Base-by-base conservation (phyloP, 768 basidiomycete species). In the Suillus occidentalis region DNA sequence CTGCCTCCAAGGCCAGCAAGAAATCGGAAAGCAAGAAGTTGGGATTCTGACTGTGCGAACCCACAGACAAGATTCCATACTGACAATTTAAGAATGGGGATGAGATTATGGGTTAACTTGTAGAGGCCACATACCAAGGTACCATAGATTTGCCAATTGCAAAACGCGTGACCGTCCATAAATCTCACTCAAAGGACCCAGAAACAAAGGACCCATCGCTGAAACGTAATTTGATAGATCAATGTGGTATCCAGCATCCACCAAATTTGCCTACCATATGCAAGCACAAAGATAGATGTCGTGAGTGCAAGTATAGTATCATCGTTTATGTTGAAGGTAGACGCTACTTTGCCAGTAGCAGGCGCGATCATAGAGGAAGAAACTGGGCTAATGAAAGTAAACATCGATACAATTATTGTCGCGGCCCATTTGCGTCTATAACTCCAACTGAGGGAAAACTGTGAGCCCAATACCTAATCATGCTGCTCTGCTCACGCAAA, bases 361-460 rank as follows among this genome's bases (percentile, higher is more conserved):
- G 90, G 90, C 0, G 91, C 87, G 1, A 91, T 77, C 86, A 91
- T 91, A 6, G 90, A 85, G 6, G 91, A 93, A 0, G 90, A 86
- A 0, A 92, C 79, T 0, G 91, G 88, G 6, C 80, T 81, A 40
- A 90, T 88, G 71, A 90, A 88, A 0, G 89, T 88, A 72, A 89
- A 91, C 0, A 80, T 77, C 0, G 89, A 89, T 0, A 90, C 84
- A 39, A 89, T 80, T 22, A 82, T 67, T 0, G 88, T 89, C 0
- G 85, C 86, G 0, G 80, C 83, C 90, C 89, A 90, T 80, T 89
- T 91, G 68, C 77, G 78, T 37, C 71, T 78, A 61, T 78, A 82
- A 5, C 79, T 71, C 89, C 89, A 90, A 70, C 89, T 87, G 61
- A n/a, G n/a, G 10, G n/a, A 47, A 4, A 47, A 47, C 9, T n/a